Base-by-base conservation (phyloP, 768 basidiomycete species). In the Crucibulum laeve region DNA sequence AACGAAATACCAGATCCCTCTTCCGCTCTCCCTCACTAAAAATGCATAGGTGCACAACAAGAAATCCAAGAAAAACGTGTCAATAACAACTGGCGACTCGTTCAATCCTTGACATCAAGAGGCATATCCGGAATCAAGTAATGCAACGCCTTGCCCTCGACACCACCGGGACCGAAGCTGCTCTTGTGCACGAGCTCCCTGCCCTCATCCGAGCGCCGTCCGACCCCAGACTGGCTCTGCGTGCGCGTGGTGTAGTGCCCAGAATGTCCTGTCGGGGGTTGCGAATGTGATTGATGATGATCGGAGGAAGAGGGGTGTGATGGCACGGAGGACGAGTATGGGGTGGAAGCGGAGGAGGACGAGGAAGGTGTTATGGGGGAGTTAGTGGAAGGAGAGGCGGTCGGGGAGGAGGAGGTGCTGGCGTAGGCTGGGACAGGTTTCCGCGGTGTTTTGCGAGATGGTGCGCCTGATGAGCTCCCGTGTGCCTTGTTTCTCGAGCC, bases 71-170 rank as follows among this genome's bases (percentile, higher is more conserved):
- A n/a, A n/a, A n/a, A n/a, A n/a, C n/a, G n/a, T n/a, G n/a, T n/a
- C n/a, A n/a, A n/a, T n/a, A n/a, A n/a, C n/a, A n/a, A n/a, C n/a
- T n/a, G n/a, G n/a, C n/a, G n/a, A n/a, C n/a, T n/a, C n/a, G n/a
- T 30, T 37, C 35, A 37, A 18, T 5, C 13, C 4, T 19, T 19
- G 3, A 11, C 13, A 5, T 37, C 19, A 10, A 37, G 19, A 14
- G 79, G 79, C 69, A 80, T 68, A 52, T 81, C 79, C 6, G 79
- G 79, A 32, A 81, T 80, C 45, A 81, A 55, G 63, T 77, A 80
- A 56, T 81, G 79, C 46, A 81, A 49, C 19, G 68, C 67, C 34
- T 68, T 62, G 4, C 65, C 64, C 37, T 62, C 61, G 22, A 63
- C 36, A 8, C 67, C 67, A 25, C 66, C 66, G 40, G 58, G 55